These are phyloP conservation scores for Starmera dryadoides DNA, from an alignment of 805 yeast genomes.

Conservation along the genomic window DNA sequence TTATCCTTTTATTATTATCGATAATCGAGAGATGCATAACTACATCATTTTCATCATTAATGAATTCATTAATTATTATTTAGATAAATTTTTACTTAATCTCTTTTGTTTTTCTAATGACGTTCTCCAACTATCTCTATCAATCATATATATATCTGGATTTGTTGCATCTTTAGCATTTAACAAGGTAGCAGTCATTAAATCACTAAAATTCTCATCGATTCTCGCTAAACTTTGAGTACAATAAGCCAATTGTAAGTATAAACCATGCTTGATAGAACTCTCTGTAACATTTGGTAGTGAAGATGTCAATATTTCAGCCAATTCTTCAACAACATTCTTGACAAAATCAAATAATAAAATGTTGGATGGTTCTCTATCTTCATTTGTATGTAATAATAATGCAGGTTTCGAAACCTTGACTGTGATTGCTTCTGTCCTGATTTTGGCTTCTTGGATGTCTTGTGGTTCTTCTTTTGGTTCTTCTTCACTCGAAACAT, in stretches of 20 bases:
- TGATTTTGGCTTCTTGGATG: not conserved
- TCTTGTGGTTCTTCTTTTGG: not conserved
- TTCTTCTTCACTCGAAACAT: not conserved
- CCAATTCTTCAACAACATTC: conserved; percentile 24
- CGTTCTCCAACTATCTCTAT: conserved; percentile 33
- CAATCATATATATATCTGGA: conserved; percentile 13
- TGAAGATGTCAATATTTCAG: conserved; percentile 22
- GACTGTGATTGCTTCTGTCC: not conserved
- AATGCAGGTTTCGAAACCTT: not conserved
- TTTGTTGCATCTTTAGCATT: conserved; percentile 7
- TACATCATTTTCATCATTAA: too few species aligned
- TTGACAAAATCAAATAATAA: conserved; percentile 31
- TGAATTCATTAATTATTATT: too few species aligned
- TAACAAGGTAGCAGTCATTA: conserved; percentile 35
- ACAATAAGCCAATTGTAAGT: conserved; percentile 80
- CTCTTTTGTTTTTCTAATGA: conserved; percentile 38
- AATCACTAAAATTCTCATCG: conserved; percentile 60
- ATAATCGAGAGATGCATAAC: too few species aligned
- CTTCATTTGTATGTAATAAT: not conserved
- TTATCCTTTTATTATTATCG: too few species aligned
- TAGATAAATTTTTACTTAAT: conserved; percentile 14
- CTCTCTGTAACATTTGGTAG: conserved; percentile 28
- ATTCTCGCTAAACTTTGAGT: conserved; percentile 76
- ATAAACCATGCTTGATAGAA: conserved; percentile 52
- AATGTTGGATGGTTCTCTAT: conserved; percentile 14